Conservation (phyloP, 345 rosid species). For the Raphanus sativus region DNA sequence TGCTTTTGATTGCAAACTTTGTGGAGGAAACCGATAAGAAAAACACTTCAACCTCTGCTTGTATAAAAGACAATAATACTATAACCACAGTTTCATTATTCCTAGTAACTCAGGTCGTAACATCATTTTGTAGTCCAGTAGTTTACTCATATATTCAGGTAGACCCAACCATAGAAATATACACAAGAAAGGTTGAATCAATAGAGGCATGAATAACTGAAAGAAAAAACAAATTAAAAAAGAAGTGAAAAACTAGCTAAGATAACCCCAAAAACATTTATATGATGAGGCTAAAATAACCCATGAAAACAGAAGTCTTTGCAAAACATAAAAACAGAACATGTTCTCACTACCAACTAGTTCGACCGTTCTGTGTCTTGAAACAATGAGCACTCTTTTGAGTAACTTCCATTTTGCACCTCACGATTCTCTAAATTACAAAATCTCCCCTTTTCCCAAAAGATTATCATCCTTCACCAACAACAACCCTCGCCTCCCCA, state of each 20-base stretch:
- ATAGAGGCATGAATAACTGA: not conserved
- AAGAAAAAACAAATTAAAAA: not conserved
- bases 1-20: not conserved
- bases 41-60: not conserved
- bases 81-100: not conserved
- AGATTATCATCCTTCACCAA: conserved; percentile 14
- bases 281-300: too few relatives aligned
- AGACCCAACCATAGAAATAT: not conserved
- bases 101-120: not conserved
- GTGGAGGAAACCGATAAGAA: not conserved
- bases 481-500: conserved; percentile 22
- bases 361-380: not conserved
- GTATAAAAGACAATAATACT: not conserved
- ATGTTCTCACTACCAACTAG: not conserved
- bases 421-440: conserved; percentile 19
- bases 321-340: not conserved
- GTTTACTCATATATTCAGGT: not conserved
- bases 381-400: conserved; percentile 9
- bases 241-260: not conserved
- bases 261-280: too few relatives aligned
- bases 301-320: not conserved
- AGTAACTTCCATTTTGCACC: conserved; percentile 22
- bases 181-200: not conserved
- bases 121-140: not conserved
- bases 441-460: conserved; percentile 21